Evolutionary conservation across 2,329 filamentous ascomycete species (phyloP), one percentile per base, ranked within the genome.

Genomic region (Paracamarosporium sp.): DNA sequence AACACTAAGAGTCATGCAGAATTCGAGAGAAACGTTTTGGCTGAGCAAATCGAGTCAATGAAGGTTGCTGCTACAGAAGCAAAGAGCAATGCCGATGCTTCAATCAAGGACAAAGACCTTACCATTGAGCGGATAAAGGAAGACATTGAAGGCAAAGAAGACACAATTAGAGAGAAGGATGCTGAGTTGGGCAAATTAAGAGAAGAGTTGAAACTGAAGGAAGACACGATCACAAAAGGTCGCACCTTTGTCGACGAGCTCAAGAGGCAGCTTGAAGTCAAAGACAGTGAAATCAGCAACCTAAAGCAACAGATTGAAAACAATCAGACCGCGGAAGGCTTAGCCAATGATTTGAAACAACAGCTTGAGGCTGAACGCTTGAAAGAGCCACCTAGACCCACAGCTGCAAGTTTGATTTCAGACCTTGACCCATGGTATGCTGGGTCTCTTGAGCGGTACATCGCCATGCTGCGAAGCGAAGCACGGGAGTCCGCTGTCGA

Each of bases 381-480:
- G 22, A 72, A 65, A 44, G 65, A 69, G 17, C 9, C 40, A 9
- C 57, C 61, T 3, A 65, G 67, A 35, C 63, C 69, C 30, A 66
- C 67, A n/a, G 58, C 72, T 43, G 61, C 63, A 24, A 74, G 77
- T 53, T 56, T 76, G 50, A 79, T 85, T 61, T 81, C 82, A 24
- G 83, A 85, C 61, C 74, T 86, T n/a, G 82, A 85, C 58, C 80
- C 83, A 2, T 86, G 84, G 82, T 86, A 81, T 61, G 82, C 80
- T 62, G 82, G 83, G 2, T 86, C 84, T 25, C 68, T 86, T 46
- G 80, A 83, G 48, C 77, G 84, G 40, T 86, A 82, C 63, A 80
- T 84, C 28, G 74, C 77, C 4, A 86, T 86, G 83, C 74, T 86
- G 24, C 79, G 80, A 47, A 79, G 80, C 51, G 84, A 86, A 65